Conservation (phyloP, 1,139 yeast genomes). For the Diutina scorzettiae region DNA sequence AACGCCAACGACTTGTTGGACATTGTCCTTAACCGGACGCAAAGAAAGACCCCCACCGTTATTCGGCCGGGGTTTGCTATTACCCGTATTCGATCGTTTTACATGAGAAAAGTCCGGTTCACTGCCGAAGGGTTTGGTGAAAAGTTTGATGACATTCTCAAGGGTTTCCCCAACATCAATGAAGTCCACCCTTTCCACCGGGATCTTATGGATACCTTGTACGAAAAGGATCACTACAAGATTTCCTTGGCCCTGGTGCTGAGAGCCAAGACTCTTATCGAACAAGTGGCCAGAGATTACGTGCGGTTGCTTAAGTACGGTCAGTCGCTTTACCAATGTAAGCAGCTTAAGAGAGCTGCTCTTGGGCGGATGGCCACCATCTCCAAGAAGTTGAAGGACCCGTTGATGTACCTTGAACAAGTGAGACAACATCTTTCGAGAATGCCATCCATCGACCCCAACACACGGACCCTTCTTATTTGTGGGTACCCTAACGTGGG, state of each 20-base stretch:
- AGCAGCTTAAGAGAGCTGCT: conserved; percentile 96
- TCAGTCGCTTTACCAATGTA: conserved; percentile 95
- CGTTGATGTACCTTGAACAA: conserved; percentile 86
- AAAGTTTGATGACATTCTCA: conserved; percentile 73
- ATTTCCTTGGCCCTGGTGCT: conserved; percentile 94
- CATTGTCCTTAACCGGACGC: conserved; percentile 92
- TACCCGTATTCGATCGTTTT: conserved; percentile 93
- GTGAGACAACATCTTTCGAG: conserved; percentile 99
- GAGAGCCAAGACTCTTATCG: conserved; percentile 86
- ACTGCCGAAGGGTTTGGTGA: conserved; percentile 95
- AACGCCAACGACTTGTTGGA: conserved; percentile 88
- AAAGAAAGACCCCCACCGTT: conserved; percentile 96
- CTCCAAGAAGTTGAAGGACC: conserved; percentile 87
- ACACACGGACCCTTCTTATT: conserved; percentile 90
- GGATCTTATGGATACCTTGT: conserved; percentile 92
- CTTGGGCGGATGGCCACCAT: conserved; percentile 99
- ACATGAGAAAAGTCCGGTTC: conserved; percentile 93
- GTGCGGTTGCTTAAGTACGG: conserved; percentile 89
- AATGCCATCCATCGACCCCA: conserved; percentile 95
- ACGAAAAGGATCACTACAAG: conserved; percentile 96
- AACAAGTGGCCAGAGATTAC: conserved; percentile 93
- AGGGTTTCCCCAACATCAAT: conserved; percentile 90
- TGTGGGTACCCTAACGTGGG: conserved; percentile 99
- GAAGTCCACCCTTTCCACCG: conserved; percentile 98
- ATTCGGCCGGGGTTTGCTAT: conserved; percentile 94